Percentiles rank a stretch among this genome's conserved stretches.
These are phyloP conservation scores for Phytophthora nicotianae DNA, from an alignment of 352 stramenopile genomes.

Conservation along the genomic window DNA sequence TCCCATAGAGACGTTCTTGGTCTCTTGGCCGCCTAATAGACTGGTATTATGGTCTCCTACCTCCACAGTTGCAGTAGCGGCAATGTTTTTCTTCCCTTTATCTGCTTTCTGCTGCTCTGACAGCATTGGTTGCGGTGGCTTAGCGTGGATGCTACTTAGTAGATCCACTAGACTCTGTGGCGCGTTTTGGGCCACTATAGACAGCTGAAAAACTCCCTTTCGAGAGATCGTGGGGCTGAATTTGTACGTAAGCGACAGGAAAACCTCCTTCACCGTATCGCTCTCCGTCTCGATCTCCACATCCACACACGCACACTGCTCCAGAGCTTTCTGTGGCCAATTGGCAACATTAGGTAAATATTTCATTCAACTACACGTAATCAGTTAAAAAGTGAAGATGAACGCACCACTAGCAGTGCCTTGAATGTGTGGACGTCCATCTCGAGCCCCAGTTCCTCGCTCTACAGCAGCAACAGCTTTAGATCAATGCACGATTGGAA, in stretches of 20 bases:
- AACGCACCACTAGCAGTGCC: slow-evolving; percentile 41
- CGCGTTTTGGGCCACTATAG: slow-evolving; percentile 34
- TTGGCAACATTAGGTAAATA: neutral
- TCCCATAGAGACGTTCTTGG: neutral
- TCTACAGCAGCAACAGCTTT: slow-evolving; percentile 30
- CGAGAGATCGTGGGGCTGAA: slow-evolving; percentile 62
- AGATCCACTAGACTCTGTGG: slow-evolving; percentile 42
- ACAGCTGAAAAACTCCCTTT: slow-evolving; percentile 52
- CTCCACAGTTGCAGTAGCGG: neutral
- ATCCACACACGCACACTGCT: slow-evolving; percentile 41
- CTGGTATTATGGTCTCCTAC: neutral
- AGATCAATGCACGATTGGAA: neutral
- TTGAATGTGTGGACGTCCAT: slow-evolving; percentile 40
- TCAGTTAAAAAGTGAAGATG: too few relatives aligned
- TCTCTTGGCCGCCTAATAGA: slow-evolving; percentile 5
- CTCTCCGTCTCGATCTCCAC: slow-evolving; percentile 34
- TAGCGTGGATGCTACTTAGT: slow-evolving; percentile 44
- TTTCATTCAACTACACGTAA: too few relatives aligned
- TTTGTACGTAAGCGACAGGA: slow-evolving; percentile 63
- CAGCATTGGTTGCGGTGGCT: slow-evolving; percentile 39
- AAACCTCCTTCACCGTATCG: slow-evolving; percentile 19
- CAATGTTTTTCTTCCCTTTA: slow-evolving; percentile 8
- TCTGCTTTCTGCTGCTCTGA: slow-evolving; percentile 33
- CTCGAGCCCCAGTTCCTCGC: slow-evolving; percentile 65
- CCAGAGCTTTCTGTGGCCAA: slow-evolving; percentile 45